A percentile compares a stretch with the other conserved stretches of the same genome.
phyloP scores from a whole-genome alignment of 805 yeast genomes.

The Lipomyces sp. region DNA sequence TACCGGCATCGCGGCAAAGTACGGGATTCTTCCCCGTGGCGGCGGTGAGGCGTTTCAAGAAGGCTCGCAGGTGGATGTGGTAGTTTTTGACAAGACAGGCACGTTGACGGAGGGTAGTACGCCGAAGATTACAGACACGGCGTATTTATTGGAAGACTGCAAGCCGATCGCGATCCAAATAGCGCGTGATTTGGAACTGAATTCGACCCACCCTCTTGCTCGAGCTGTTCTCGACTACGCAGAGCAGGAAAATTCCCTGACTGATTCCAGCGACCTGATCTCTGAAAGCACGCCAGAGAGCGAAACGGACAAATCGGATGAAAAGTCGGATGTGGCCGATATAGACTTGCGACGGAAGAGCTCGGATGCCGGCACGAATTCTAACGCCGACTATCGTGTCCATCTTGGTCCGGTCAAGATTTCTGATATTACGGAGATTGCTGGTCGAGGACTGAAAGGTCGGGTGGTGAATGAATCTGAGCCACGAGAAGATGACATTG shows the following conservation, averaged over 20 bases:
- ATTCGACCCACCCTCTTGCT: constrained; percentile 73
- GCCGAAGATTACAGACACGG: constrained; percentile 58
- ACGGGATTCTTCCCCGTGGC: constrained; percentile 76
- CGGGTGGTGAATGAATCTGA: constrained; percentile 37
- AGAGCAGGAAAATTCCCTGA: constrained; percentile 31
- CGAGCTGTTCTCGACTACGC: constrained; percentile 57
- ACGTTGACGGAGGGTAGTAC: constrained; percentile 71
- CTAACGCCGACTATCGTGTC: constrained; percentile 15
- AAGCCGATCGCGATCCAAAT: constrained; percentile 52
- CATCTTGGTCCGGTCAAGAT: constrained; percentile 43
- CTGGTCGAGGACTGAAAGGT: constrained; percentile 67
- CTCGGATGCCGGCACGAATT: neutral
- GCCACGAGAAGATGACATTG: constrained; percentile 20
- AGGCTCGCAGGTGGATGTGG: constrained; percentile 63
- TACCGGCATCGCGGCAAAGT: constrained; percentile 74
- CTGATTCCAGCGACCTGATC: neutral
- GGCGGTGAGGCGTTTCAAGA: constrained; percentile 86
- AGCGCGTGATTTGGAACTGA: constrained; percentile 62
- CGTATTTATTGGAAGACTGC: constrained; percentile 37
- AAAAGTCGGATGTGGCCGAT: constrained; percentile 3
- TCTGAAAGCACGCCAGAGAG: constrained; percentile 4
- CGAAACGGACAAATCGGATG: constrained; percentile 1
- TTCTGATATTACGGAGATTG: constrained; percentile 56
- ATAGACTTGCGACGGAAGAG: neutral
- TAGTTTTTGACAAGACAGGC: constrained; percentile 81